Evolutionary conservation across 495 filamentous ascomycete species (phyloP).

Genomic region (Penicillium paxilli): DNA sequence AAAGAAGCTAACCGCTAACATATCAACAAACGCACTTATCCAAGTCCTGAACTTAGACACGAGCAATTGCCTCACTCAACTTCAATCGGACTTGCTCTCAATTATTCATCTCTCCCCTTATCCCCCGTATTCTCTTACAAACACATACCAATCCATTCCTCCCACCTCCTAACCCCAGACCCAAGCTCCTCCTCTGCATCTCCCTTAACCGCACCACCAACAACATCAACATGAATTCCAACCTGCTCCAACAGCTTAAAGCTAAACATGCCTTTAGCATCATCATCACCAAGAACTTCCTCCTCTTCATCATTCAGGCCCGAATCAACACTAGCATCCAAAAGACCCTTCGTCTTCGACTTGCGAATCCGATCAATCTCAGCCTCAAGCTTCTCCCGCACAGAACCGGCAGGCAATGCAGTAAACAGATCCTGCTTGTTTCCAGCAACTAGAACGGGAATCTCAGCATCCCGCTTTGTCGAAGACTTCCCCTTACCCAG

Average conservation of each 20-base stretch:
- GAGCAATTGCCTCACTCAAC: too few species aligned
- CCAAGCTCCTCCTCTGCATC: constrained; percentile 53
- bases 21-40: too few species aligned
- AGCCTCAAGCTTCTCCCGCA: constrained; percentile 71
- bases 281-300: constrained; percentile 77
- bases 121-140: constrained; percentile 33
- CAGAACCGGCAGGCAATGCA: constrained; percentile 76
- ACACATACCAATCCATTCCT: constrained; percentile 76
- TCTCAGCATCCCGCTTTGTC: constrained; percentile 57
- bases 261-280: constrained; percentile 68
- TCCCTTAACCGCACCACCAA: constrained; percentile 76
- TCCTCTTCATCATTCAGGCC: constrained; percentile 74
- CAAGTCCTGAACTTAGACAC: too few species aligned
- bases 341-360: constrained; percentile 74
- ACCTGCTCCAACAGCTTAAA: constrained; percentile 83
- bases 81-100: too few species aligned
- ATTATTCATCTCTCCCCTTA: too few species aligned
- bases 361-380: constrained; percentile 80
- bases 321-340: constrained; percentile 61
- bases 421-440: constrained; percentile 98
- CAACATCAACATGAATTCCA: constrained; percentile 69
- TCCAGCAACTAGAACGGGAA: constrained; percentile 80
- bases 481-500: constrained; percentile 49
- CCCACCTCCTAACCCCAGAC: constrained; percentile 75
- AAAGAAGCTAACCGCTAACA: too few species aligned